phyloP scores from a whole-genome alignment of 805 yeast genomes.

The Candida sithepensis region DNA sequence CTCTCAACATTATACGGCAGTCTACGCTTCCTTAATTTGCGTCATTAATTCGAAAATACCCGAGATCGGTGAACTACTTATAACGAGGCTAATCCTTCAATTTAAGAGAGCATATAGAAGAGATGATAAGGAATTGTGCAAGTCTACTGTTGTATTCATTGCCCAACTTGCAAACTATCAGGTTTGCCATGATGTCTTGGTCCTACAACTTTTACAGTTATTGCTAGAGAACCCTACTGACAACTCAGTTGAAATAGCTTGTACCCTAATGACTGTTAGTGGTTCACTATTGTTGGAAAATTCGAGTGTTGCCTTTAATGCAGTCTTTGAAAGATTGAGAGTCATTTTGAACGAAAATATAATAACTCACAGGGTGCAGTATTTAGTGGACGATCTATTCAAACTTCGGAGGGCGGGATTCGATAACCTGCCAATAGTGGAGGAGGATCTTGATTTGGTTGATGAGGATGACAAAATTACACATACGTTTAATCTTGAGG shows the following conservation, averaged over 20 bases:
- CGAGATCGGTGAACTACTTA: slow-evolving; percentile 56
- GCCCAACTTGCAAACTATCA: slow-evolving; percentile 62
- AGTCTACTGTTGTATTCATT: slow-evolving; percentile 45
- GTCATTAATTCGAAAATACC: slow-evolving; percentile 68
- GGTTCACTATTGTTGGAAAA: slow-evolving; percentile 52
- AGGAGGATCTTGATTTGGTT: slow-evolving; percentile 52
- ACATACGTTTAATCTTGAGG: slow-evolving; percentile 55
- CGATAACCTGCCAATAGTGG: slow-evolving; percentile 35
- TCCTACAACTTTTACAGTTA: slow-evolving; percentile 49
- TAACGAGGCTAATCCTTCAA: slow-evolving; percentile 49
- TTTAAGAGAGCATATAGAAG: slow-evolving; percentile 52
- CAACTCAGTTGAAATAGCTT: slow-evolving; percentile 53
- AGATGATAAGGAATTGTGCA: slow-evolving; percentile 42
- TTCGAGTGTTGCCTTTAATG: slow-evolving; percentile 31
- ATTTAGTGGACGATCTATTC: slow-evolving; percentile 49
- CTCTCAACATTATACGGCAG: slow-evolving; percentile 37
- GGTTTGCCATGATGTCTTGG: slow-evolving; percentile 52
- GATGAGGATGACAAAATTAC: slow-evolving; percentile 59
- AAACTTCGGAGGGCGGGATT: slow-evolving; percentile 44
- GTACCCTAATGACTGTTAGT: slow-evolving; percentile 43
- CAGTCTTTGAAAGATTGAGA: slow-evolving; percentile 55
- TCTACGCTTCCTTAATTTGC: slow-evolving; percentile 55
- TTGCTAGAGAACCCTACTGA: slow-evolving; percentile 44
- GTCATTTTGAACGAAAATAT: slow-evolving; percentile 53
- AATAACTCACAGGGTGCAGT: slow-evolving; percentile 40